A percentile compares a stretch with the other conserved stretches of the same genome.
Evolutionary conservation across 768 basidiomycete genomes (phyloP).

Genomic region (Kwoniella dejecticola): DNA sequence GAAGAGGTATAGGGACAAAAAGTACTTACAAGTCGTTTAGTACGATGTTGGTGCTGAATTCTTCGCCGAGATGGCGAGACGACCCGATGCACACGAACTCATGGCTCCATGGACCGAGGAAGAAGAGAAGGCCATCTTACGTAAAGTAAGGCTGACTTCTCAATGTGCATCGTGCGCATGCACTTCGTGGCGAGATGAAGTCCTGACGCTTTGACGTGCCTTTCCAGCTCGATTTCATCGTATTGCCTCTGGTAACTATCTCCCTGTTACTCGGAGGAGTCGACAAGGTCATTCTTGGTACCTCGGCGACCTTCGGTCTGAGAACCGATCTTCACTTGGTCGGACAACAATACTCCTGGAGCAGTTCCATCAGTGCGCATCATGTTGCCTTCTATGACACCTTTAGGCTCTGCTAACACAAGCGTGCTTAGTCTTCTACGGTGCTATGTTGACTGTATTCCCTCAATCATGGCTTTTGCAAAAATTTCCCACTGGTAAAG

Average conservation of each 20-base stretch:
- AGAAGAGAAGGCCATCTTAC: constrained; percentile 35
- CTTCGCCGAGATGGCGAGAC: constrained; percentile 21
- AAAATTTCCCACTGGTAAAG: constrained; percentile 23
- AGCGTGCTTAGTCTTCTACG: constrained; percentile 25
- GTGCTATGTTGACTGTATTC: constrained; percentile 25
- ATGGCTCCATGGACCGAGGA: constrained; percentile 28
- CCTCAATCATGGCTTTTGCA: constrained; percentile 23
- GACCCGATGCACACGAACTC: constrained; percentile 22
- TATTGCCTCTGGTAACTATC: constrained; percentile 33
- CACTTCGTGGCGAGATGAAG: background rate
- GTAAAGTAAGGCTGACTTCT: constrained; percentile 25
- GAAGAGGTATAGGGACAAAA: background rate
- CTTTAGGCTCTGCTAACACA: background rate
- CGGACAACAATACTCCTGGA: constrained; percentile 36
- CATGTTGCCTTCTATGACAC: background rate
- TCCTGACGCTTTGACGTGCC: background rate
- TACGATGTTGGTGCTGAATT: constrained; percentile 25
- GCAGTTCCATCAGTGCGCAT: constrained; percentile 21
- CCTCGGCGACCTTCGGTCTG: constrained; percentile 39
- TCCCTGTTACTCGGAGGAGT: constrained; percentile 29
- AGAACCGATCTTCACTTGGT: constrained; percentile 33
- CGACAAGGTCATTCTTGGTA: constrained; percentile 44
- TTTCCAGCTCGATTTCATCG: constrained; percentile 30
- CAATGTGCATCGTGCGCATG: no score
- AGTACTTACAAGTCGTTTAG: background rate